Conservation (phyloP, 768 basidiomycete genomes). For the Leccinum broughii region DNA sequence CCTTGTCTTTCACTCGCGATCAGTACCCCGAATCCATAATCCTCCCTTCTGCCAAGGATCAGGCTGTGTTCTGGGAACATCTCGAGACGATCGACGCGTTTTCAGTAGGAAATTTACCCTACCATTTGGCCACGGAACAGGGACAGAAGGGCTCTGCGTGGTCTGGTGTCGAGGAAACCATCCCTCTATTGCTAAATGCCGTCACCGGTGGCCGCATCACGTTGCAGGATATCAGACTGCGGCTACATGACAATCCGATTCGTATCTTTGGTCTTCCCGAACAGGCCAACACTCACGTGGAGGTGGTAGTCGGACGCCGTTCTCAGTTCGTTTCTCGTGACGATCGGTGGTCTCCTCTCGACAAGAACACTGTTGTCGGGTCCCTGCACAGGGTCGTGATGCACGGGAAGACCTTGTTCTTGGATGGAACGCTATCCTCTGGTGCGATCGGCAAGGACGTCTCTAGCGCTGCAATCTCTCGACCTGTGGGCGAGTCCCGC, state of each 20-base stretch:
- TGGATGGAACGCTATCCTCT: constrained; percentile 77
- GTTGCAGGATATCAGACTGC: constrained; percentile 76
- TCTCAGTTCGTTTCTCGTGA: constrained; percentile 51
- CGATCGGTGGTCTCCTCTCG: constrained; percentile 82
- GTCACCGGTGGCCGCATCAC: constrained; percentile 78
- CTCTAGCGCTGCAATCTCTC: constrained; percentile 57
- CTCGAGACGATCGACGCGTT: constrained; percentile 85
- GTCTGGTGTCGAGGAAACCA: constrained; percentile 84
- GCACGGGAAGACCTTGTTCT: constrained; percentile 83
- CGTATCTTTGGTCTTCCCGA: constrained; percentile 91
- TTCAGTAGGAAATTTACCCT: constrained; percentile 85
- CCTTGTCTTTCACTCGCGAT: constrained; percentile 82
- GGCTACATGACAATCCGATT: constrained; percentile 89
- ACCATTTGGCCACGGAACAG: constrained; percentile 64
- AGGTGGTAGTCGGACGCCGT: constrained; percentile 85
- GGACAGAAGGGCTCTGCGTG: constrained; percentile 60
- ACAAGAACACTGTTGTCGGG: constrained; percentile 60
- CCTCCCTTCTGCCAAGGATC: constrained; percentile 75
- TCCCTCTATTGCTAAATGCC: constrained; percentile 86
- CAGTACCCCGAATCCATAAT: constrained; percentile 64
- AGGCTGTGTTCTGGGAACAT: constrained; percentile 83
- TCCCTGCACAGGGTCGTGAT: constrained; percentile 89
- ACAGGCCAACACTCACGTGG: constrained; percentile 82
- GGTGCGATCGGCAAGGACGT: constrained; percentile 69
- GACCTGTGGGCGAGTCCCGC: constrained; percentile 35